Percentiles rank a stretch among this genome's conserved stretches.
phyloP scores from a whole-genome alignment of 805 yeast species.

The Candida ovalis region DNA sequence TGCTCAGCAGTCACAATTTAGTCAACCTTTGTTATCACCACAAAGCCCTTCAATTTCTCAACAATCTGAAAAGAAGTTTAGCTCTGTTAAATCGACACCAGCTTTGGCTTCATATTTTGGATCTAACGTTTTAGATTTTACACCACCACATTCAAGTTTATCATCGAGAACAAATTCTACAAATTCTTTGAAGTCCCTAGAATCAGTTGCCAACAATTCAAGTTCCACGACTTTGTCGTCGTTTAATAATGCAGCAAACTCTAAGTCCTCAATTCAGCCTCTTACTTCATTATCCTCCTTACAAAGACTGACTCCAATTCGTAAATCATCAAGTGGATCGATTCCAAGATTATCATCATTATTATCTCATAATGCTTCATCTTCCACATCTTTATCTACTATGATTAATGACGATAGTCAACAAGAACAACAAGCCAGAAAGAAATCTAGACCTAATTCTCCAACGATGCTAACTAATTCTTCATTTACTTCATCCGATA shows the following conservation, averaged over 20 bases:
- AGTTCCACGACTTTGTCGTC: constrained; percentile 24
- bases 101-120: constrained; percentile 18
- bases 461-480: constrained; percentile 21
- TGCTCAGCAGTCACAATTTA: constrained; percentile 2
- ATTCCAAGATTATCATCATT: constrained; percentile 19
- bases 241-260: constrained; percentile 6
- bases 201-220: constrained; percentile 27
- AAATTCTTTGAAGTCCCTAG: constrained; percentile 30
- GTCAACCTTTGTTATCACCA: constrained; percentile 7
- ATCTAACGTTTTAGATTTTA: constrained; percentile 14
- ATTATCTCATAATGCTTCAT: constrained; percentile 12
- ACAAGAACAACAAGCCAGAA: constrained; percentile 24
- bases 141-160: constrained; percentile 27
- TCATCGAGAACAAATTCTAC: constrained; percentile 32
- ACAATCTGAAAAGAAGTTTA: constrained; percentile 10
- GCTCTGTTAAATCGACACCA: constrained; percentile 23
- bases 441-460: constrained; percentile 35
- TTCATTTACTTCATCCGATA: constrained; percentile 38
- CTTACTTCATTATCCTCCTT: constrained; percentile 41
- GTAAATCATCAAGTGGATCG: constrained; percentile 25
- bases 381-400: constrained; percentile 23
- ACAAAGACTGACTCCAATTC: constrained; percentile 61
- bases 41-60: constrained; percentile 12
- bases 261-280: constrained; percentile 15
- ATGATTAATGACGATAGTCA: constrained; percentile 18